Evolutionary conservation across 805 yeast genomes (phyloP).

Genomic region (Kuraishia piskuri): DNA sequence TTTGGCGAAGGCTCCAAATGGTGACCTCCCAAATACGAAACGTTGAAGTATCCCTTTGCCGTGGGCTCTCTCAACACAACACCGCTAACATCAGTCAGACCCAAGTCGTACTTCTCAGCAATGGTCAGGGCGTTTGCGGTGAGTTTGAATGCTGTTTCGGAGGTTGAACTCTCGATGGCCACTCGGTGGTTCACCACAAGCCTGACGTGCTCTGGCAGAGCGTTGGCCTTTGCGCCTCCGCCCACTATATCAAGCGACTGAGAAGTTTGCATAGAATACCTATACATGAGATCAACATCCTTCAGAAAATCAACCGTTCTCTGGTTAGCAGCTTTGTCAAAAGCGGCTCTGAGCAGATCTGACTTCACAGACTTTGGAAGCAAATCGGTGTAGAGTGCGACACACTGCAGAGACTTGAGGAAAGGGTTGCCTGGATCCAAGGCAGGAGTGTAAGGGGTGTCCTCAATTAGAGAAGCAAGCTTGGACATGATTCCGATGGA

Average conservation of each 20-base stretch:
- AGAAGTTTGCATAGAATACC: slow-evolving; percentile 45
- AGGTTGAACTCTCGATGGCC: slow-evolving; percentile 42
- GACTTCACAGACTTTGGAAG: slow-evolving; percentile 17
- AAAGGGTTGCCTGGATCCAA: slow-evolving; percentile 50
- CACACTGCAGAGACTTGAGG: slow-evolving; percentile 45
- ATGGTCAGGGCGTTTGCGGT: slow-evolving; percentile 25
- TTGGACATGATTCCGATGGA: slow-evolving; percentile 63
- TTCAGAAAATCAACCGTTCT: slow-evolving; percentile 22
- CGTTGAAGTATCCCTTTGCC: slow-evolving; percentile 32
- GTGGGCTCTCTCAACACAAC: slow-evolving; percentile 17
- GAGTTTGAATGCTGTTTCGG: slow-evolving; percentile 31
- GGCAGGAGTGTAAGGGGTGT: slow-evolving; percentile 38
- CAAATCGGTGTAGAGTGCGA: slow-evolving; percentile 38
- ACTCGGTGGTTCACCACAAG: slow-evolving; percentile 54
- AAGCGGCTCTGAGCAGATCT: slow-evolving; percentile 26
- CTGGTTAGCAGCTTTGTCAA: slow-evolving; percentile 25
- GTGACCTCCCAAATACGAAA: slow-evolving; percentile 14
- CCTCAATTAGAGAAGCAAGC: slow-evolving; percentile 44
- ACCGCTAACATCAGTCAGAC: slow-evolving; percentile 29
- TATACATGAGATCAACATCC: slow-evolving; percentile 10
- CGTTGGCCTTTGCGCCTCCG: slow-evolving; percentile 70
- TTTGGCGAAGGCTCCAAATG: slow-evolving; percentile 30
- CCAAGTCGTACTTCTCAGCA: slow-evolving; percentile 40
- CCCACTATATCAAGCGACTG: slow-evolving; percentile 55
- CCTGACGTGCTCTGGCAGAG: slow-evolving; percentile 55